Conservation (phyloP, 345 rosid species). For the Geranium brycei region DNA sequence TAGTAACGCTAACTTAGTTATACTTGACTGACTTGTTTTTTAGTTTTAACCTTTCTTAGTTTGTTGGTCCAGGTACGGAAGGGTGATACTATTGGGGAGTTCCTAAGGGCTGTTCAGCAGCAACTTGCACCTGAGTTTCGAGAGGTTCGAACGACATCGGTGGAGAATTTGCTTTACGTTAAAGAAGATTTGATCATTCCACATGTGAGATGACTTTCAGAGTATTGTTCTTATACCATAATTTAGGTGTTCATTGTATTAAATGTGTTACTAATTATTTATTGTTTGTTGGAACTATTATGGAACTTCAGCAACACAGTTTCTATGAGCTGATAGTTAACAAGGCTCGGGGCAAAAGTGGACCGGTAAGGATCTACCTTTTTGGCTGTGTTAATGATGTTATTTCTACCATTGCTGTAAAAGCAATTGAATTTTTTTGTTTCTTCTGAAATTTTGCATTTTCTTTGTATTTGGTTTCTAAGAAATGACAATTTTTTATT, state of each 20-base stretch:
- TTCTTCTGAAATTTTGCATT: not conserved
- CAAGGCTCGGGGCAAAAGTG: slow-evolving; percentile 99
- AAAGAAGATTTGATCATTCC: slow-evolving; percentile 98
- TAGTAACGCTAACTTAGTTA: slow-evolving; percentile 15
- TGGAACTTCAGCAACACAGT: slow-evolving; percentile 77
- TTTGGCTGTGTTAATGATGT: not conserved
- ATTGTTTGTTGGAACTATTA: slow-evolving; percentile 12
- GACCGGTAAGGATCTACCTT: slow-evolving; percentile 54
- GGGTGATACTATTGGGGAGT: slow-evolving; percentile 85
- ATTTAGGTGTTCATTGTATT: not conserved
- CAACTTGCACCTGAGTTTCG: slow-evolving; percentile 99
- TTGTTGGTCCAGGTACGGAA: slow-evolving; percentile 46
- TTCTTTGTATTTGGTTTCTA: slow-evolving; percentile 3
- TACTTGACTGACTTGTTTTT: slow-evolving; percentile 6
- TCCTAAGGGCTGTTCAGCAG: slow-evolving; percentile 82
- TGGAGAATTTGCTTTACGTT: slow-evolving; percentile 91
- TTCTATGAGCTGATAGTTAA: slow-evolving; percentile 90
- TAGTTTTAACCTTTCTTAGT: not conserved
- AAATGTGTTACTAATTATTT: slow-evolving; percentile 2
- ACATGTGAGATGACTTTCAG: slow-evolving; percentile 47
- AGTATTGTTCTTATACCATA: not conserved
- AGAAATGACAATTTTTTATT: slow-evolving; percentile 2
- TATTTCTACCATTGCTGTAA: not conserved
- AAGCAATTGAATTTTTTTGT: not conserved
- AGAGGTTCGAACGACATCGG: slow-evolving; percentile 82